A percentile compares a stretch with the other conserved stretches of the same genome.
phyloP scores from a whole-genome alignment of 2,329 filamentous ascomycete species.

The Lasiodiplodia hormozganensis region DNA sequence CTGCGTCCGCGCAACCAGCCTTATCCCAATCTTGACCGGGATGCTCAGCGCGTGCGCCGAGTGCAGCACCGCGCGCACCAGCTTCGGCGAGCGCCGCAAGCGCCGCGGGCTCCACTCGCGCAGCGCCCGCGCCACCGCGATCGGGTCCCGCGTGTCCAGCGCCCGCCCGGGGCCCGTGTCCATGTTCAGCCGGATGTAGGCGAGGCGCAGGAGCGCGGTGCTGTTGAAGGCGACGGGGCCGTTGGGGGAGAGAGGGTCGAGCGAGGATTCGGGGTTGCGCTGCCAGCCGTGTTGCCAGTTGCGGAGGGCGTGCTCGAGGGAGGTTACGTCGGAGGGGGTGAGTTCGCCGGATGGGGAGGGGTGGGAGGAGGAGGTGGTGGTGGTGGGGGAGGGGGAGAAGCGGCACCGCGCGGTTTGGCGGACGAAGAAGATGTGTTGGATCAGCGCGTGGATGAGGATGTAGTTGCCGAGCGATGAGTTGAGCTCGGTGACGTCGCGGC shows the following conservation, averaged over 20 bases:
- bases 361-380: conserved; percentile 31
- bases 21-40: conserved; percentile 62
- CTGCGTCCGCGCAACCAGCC: conserved; percentile 49
- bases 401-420: conserved; percentile 58
- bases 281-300: conserved; percentile 52
- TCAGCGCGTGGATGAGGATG: conserved; percentile 72
- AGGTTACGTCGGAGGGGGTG: conserved; percentile 48
- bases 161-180: conserved; percentile 66
- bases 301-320: conserved; percentile 52
- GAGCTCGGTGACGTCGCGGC: conserved; percentile 41
- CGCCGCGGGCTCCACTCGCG: conserved; percentile 59
- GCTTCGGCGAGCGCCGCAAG: conserved; percentile 61
- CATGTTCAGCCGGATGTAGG: conserved; percentile 70
- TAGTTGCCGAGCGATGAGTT: conserved; percentile 64
- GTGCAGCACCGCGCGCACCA: conserved; percentile 71
- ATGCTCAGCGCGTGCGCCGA: conserved; percentile 73
- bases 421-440: conserved; percentile 75
- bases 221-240: conserved; percentile 72
- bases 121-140: conserved; percentile 67
- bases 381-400: conserved; percentile 36
- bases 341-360: conserved; percentile 36
- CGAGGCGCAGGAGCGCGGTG: conserved; percentile 65
- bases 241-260: conserved; percentile 60
- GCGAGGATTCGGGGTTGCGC: conserved; percentile 49
- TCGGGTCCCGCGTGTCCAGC: conserved; percentile 70